These are phyloP conservation scores for Phellinidium pouzarii DNA, from an alignment of 1,284 basidiomycete genomes.

Conservation along the genomic window DNA sequence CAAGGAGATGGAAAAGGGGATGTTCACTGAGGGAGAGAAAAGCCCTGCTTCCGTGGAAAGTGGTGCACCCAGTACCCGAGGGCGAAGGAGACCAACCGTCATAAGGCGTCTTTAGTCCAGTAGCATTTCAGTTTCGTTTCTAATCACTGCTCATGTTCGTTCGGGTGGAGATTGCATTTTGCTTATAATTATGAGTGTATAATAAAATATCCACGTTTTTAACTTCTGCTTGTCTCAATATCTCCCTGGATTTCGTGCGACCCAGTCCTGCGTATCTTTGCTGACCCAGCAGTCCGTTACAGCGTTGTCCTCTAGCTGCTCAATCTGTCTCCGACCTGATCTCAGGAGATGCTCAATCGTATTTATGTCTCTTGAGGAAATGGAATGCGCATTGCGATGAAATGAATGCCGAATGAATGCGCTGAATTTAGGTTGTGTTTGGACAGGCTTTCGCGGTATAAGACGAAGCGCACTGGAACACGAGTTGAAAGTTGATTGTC, in stretches of 20 bases:
- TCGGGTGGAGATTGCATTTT: background rate
- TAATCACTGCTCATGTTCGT: background rate
- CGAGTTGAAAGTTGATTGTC: background rate
- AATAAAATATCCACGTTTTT: background rate
- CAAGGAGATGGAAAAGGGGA: background rate
- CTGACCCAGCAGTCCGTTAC: constrained; percentile 71
- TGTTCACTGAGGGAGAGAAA: background rate
- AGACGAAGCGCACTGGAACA: constrained; percentile 61
- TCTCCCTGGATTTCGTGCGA: constrained; percentile 21
- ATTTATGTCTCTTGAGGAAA: constrained; percentile 58
- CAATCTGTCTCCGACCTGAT: constrained; percentile 55
- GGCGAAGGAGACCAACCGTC: background rate
- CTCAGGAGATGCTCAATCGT: constrained; percentile 69
- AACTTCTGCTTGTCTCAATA: background rate
- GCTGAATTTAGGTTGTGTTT: constrained; percentile 53
- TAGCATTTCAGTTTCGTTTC: background rate
- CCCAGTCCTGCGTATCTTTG: constrained; percentile 60
- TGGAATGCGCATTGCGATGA: constrained; percentile 48
- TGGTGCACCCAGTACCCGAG: background rate
- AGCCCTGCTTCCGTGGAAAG: background rate
- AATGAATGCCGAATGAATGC: constrained; percentile 65
- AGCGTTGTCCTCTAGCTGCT: constrained; percentile 55
- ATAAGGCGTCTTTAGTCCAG: too few species aligned
- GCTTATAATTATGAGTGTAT: background rate
- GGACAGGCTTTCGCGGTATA: constrained; percentile 55